A percentile compares a stretch with the other conserved stretches of the same genome.
These are phyloP conservation scores for Trifolium fragiferum DNA, from an alignment of 306 rosid species.

Conservation along the genomic window DNA sequence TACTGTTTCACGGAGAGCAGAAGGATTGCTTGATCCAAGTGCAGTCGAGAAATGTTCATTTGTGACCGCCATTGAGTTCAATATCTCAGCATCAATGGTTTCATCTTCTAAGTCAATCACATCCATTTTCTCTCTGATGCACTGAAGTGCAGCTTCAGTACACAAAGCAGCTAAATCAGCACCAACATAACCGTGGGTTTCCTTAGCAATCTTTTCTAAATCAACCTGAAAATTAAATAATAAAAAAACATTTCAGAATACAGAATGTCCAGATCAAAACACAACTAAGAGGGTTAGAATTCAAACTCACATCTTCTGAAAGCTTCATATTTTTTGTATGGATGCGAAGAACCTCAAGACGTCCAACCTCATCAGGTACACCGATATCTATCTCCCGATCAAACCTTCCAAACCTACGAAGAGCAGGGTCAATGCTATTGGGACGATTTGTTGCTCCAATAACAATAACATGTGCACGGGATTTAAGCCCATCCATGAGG, in stretches of 20 bases:
- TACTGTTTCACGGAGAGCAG: slow-evolving; percentile 97
- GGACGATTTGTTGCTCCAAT: slow-evolving; percentile 98
- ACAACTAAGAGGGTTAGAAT: background rate
- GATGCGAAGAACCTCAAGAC: slow-evolving; percentile 95
- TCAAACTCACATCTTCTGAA: slow-evolving; percentile 73
- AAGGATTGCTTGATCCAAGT: slow-evolving; percentile 97
- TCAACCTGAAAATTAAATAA: slow-evolving; percentile 67
- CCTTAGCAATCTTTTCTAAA: slow-evolving; percentile 86
- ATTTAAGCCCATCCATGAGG: slow-evolving; percentile 96
- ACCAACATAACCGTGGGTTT: slow-evolving; percentile 96
- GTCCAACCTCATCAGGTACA: slow-evolving; percentile 94
- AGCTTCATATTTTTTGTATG: slow-evolving; percentile 99
- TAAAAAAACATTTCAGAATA: background rate
- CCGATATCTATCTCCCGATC: slow-evolving; percentile 98
- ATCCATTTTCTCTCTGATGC: slow-evolving; percentile 97
- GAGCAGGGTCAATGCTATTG: slow-evolving; percentile 95
- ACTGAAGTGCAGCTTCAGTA: slow-evolving; percentile 98
- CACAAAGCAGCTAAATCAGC: slow-evolving; percentile 96
- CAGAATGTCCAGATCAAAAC: slow-evolving; percentile 27
- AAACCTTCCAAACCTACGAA: slow-evolving; percentile 98
- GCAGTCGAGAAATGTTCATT: slow-evolving; percentile 95
- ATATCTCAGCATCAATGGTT: slow-evolving; percentile 90
- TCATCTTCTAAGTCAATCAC: slow-evolving; percentile 96
- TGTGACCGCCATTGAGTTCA: slow-evolving; percentile 94
- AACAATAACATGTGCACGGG: slow-evolving; percentile 94